These are phyloP conservation scores for Verticillium dahliae DNA, from an alignment of 2,329 filamentous ascomycete genomes.

Conservation along the genomic window DNA sequence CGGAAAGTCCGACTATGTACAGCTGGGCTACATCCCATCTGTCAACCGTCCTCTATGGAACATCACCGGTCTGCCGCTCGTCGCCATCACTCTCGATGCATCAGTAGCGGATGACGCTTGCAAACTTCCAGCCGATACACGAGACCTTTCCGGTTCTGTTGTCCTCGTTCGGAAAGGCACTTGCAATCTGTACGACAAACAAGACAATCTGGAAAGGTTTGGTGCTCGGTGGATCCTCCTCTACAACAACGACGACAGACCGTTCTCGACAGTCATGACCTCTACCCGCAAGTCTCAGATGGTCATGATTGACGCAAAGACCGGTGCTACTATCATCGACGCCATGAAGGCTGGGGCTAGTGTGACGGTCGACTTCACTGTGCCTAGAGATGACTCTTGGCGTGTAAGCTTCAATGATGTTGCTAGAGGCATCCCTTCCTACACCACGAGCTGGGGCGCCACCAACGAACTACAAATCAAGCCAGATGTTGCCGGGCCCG, in stretches of 20 bases:
- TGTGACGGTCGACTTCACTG: constrained; percentile 19
- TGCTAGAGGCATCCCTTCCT: constrained; percentile 29
- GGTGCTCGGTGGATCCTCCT: constrained; percentile 56
- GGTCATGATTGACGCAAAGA: constrained; percentile 31
- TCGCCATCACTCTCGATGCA: constrained; percentile 42
- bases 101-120: constrained; percentile 44
- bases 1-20: constrained; percentile 28
- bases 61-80: constrained; percentile 39
- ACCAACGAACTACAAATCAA: constrained; percentile 52
- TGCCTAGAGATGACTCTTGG: background rate
- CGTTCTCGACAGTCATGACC: constrained; percentile 22
- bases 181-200: constrained; percentile 50
- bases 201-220: constrained; percentile 40
- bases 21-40: constrained; percentile 33
- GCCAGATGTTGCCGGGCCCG: constrained; percentile 49
- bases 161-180: constrained; percentile 54
- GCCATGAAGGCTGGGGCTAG: constrained; percentile 34
- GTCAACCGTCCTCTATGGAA: constrained; percentile 29
- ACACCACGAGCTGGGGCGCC: constrained; percentile 52
- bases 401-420: constrained; percentile 25
- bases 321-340: constrained; percentile 37
- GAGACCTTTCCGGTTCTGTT: constrained; percentile 50
- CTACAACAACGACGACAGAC: constrained; percentile 47
- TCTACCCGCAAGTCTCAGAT: constrained; percentile 24
- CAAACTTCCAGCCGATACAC: constrained; percentile 42